Evolutionary conservation across 768 basidiomycete species (phyloP).

Genomic region (Leccinellum luteum): DNA sequence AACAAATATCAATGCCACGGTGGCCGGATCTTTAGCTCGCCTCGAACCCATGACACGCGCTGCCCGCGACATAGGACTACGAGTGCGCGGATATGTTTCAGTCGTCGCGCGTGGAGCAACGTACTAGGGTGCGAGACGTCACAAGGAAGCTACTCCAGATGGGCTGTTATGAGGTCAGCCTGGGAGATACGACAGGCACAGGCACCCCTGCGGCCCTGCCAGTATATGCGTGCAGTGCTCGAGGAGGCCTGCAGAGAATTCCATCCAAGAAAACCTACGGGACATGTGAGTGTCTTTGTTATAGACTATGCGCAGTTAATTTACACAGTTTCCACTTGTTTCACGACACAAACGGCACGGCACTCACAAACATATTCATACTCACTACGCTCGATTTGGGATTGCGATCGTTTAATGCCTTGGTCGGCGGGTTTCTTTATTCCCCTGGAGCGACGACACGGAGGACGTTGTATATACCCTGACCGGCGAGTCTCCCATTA

Average conservation of each 20-base stretch:
- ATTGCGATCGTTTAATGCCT: slow-evolving; percentile 77
- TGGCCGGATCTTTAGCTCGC: slow-evolving; percentile 64
- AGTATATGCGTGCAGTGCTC: slow-evolving; percentile 67
- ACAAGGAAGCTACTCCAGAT: slow-evolving; percentile 72
- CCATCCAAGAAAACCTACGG: slow-evolving; percentile 69
- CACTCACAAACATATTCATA: slow-evolving; percentile 75
- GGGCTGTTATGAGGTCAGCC: slow-evolving; percentile 92
- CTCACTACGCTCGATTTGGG: slow-evolving; percentile 68
- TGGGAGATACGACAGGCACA: slow-evolving; percentile 90
- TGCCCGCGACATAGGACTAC: slow-evolving; percentile 60
- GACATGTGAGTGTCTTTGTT: slow-evolving; percentile 41
- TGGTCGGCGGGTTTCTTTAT: slow-evolving; percentile 91
- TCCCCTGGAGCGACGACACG: slow-evolving; percentile 96
- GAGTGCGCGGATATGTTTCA: slow-evolving; percentile 84
- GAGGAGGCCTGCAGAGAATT: slow-evolving; percentile 64
- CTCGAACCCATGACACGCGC: slow-evolving; percentile 59
- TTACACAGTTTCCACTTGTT: slow-evolving; percentile 48
- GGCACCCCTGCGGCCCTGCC: slow-evolving; percentile 72
- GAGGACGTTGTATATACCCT: slow-evolving; percentile 90
- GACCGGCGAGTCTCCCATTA: slow-evolving; percentile 56
- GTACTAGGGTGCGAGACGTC: slow-evolving; percentile 64
- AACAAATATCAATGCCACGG: slow-evolving; percentile 80
- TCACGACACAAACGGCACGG: slow-evolving; percentile 89
- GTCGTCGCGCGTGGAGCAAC: slow-evolving; percentile 67
- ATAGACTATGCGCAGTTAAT: not conserved